These are phyloP conservation scores for Talaromyces marneffei DNA, from an alignment of 2,329 filamentous ascomycete species.

Conservation along the genomic window DNA sequence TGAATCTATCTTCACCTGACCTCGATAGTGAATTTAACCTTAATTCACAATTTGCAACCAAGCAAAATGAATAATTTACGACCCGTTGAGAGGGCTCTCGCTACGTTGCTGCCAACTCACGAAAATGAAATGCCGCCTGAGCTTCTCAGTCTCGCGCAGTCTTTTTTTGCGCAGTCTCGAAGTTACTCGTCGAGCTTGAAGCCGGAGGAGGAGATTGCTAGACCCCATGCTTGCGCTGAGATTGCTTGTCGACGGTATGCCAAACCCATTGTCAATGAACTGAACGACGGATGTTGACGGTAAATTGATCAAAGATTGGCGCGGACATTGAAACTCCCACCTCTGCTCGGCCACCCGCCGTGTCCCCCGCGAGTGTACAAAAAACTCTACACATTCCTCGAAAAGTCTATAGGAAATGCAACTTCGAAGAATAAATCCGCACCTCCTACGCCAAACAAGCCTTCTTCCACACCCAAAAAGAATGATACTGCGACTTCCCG, in stretches of 20 bases:
- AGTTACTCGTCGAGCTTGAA: slow-evolving; percentile 71
- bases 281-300: background rate
- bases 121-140: slow-evolving; percentile 60
- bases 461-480: slow-evolving; percentile 9
- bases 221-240: slow-evolving; percentile 77
- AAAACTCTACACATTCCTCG: slow-evolving; percentile 74
- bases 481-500: background rate
- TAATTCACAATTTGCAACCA: background rate
- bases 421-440: slow-evolving; percentile 13
- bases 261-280: background rate
- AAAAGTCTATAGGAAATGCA: slow-evolving; percentile 55
- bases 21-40: too few relatives aligned
- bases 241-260: slow-evolving; percentile 77
- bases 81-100: slow-evolving; percentile 65
- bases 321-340: slow-evolving; percentile 67
- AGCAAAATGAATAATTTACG: slow-evolving; percentile 58
- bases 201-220: slow-evolving; percentile 79
- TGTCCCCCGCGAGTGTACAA: slow-evolving; percentile 76
- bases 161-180: slow-evolving; percentile 73
- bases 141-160: slow-evolving; percentile 66
- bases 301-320: slow-evolving; percentile 56
- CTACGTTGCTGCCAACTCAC: slow-evolving; percentile 68
- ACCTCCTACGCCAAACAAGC: slow-evolving; percentile 7
- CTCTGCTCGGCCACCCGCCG: slow-evolving; percentile 68
- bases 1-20: background rate